Conservation (phyloP, 2,329 filamentous ascomycete genomes). For the Grosmannia serpens region DNA sequence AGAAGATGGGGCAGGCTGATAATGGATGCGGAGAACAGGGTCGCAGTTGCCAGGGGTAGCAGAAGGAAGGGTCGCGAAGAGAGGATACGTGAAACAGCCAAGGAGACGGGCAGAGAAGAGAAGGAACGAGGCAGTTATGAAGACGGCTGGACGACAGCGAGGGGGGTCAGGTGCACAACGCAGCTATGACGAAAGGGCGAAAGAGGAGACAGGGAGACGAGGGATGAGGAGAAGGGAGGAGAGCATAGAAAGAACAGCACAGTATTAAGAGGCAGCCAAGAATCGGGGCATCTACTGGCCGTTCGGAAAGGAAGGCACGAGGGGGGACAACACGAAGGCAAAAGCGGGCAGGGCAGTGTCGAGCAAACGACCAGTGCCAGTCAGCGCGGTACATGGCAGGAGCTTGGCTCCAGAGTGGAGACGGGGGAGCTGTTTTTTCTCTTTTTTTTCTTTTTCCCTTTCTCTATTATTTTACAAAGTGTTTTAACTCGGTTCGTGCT, state of each 20-base stretch:
- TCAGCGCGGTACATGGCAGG: neutral
- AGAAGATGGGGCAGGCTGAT: neutral
- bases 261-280: neutral
- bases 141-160: neutral
- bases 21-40: neutral
- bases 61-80: neutral
- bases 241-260: neutral
- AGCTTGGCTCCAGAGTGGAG: neutral
- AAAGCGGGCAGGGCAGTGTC: neutral
- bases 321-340: neutral
- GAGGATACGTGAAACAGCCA: neutral
- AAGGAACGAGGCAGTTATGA: neutral
- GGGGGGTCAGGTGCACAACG: neutral
- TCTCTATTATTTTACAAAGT: neutral
- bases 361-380: neutral
- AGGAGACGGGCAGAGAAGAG: neutral
- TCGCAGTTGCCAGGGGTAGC: neutral
- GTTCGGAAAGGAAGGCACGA: neutral
- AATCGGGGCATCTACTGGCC: neutral
- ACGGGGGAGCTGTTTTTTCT: neutral
- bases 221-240: neutral
- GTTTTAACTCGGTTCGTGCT: neutral
- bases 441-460: neutral
- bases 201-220: neutral
- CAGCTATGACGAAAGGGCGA: neutral